A percentile compares a stretch with the other conserved stretches of the same genome.
phyloP scores from a whole-genome alignment of 2,329 filamentous ascomycete species.

The Fusarium camptoceras region DNA sequence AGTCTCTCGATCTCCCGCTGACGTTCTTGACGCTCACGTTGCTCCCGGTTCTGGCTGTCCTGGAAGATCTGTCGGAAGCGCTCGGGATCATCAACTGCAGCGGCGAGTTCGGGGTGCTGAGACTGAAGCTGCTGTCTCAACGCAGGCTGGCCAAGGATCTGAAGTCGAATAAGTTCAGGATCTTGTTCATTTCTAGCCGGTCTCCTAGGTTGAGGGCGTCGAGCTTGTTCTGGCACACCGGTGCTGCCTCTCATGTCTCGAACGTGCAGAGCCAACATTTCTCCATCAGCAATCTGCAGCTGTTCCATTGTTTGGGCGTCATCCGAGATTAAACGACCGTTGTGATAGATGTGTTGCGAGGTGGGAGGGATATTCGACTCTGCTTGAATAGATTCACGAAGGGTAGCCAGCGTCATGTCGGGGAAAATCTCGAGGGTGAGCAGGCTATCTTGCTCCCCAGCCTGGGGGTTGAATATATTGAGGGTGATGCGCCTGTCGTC shows the following conservation, averaged over 20 bases:
- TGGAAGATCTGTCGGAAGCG: conserved; percentile 80
- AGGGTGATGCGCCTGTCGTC: conserved; percentile 83
- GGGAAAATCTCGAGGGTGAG: conserved; percentile 84
- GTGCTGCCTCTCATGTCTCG: conserved; percentile 66
- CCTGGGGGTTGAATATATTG: conserved; percentile 81
- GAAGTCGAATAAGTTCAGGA: conserved; percentile 83
- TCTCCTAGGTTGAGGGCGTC: conserved; percentile 48
- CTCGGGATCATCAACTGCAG: conserved; percentile 78
- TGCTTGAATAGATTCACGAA: conserved; percentile 89
- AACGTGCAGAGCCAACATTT: conserved; percentile 92
- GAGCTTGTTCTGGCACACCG: conserved; percentile 54
- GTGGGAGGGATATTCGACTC: conserved; percentile 79
- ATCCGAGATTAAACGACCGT: conserved; percentile 83
- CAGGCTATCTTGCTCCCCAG: conserved; percentile 76
- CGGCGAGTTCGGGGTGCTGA: conserved; percentile 80
- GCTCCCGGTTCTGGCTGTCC: conserved; percentile 75
- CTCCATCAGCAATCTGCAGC: conserved; percentile 84
- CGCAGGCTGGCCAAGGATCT: conserved; percentile 82
- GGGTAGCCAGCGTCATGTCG: conserved; percentile 83
- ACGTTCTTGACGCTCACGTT: conserved; percentile 78
- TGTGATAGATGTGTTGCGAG: conserved; percentile 89
- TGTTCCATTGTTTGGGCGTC: conserved; percentile 84
- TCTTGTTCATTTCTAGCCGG: conserved; percentile 63
- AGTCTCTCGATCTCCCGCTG: conserved; percentile 85
- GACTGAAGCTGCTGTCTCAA: conserved; percentile 77